Conservation (phyloP, 169 alveolate genomes). For the Neospora caninum region DNA sequence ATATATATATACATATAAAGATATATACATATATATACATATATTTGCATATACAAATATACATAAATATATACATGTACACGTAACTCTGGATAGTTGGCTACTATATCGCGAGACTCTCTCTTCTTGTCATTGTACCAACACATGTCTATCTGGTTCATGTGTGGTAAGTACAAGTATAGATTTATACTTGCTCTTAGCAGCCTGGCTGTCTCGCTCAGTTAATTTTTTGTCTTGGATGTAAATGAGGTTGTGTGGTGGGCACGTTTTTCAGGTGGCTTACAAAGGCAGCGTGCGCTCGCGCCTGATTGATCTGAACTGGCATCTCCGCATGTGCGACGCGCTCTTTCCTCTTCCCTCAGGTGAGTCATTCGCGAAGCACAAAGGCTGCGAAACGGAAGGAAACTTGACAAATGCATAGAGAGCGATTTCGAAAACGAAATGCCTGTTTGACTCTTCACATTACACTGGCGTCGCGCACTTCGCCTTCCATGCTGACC, state of each 20-base stretch:
- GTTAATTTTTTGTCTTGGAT: neutral
- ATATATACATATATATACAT: too few relatives aligned
- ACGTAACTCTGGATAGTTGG: too few relatives aligned
- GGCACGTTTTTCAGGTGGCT: conserved; percentile 23
- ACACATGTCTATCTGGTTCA: too few relatives aligned
- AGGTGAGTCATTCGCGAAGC: neutral
- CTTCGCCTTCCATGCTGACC: too few relatives aligned
- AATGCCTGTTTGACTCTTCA: neutral
- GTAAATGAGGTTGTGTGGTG: neutral
- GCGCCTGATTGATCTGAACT: conserved; percentile 4
- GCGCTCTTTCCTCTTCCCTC: conserved; percentile 46
- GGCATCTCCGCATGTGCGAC: conserved; percentile 46
- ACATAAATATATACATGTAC: too few relatives aligned
- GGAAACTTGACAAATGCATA: neutral
- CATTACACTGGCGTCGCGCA: too few relatives aligned
- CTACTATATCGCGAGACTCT: too few relatives aligned
- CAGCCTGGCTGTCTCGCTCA: neutral
- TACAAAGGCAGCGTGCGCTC: conserved; percentile 38
- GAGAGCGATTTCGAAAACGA: neutral
- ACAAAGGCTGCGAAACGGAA: neutral
- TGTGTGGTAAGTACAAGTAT: too few relatives aligned
- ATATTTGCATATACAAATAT: too few relatives aligned
- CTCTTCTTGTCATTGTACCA: too few relatives aligned
- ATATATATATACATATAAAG: too few relatives aligned
- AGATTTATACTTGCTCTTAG: neutral